Evolutionary conservation across 208 protist genomes (phyloP).

Genomic region (Crithidia expoeki): DNA sequence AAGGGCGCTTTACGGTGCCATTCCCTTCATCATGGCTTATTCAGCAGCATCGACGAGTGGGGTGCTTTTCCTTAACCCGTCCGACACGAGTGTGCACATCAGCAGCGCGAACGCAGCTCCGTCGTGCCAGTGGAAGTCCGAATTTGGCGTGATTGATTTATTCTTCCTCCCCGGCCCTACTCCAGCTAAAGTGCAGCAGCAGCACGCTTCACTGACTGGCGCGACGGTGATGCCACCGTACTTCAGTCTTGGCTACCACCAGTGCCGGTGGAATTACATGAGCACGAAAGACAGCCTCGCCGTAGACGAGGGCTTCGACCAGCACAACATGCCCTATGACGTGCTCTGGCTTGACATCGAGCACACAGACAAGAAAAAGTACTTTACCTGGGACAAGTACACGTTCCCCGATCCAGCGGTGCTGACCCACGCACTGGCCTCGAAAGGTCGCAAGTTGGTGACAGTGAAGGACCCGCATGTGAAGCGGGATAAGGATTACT

Average conservation of each 20-base stretch:
- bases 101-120: slow-evolving; percentile 32
- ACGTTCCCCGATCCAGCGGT: slow-evolving; percentile 94
- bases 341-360: slow-evolving; percentile 99
- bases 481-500: slow-evolving; percentile 88
- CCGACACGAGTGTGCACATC: slow-evolving; percentile 75
- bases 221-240: slow-evolving; percentile 94
- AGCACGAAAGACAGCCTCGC: slow-evolving; percentile 91
- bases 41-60: slow-evolving; percentile 58
- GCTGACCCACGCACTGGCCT: slow-evolving; percentile 89
- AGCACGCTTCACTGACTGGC: slow-evolving; percentile 95
- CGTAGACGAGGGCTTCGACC: slow-evolving; percentile 94
- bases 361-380: slow-evolving; percentile 98
- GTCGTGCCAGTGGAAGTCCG: slow-evolving; percentile 89
- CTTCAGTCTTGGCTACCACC: slow-evolving; percentile 98
- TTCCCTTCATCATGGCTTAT: slow-evolving; percentile 96
- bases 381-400: slow-evolving; percentile 98
- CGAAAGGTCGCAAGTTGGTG: slow-evolving; percentile 95
- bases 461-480: slow-evolving; percentile 99
- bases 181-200: slow-evolving; percentile 83
- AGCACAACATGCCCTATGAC: slow-evolving; percentile 97
- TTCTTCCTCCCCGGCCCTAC: slow-evolving; percentile 96
- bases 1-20: slow-evolving; percentile 95
- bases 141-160: slow-evolving; percentile 95
- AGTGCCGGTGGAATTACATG: slow-evolving; percentile 98
- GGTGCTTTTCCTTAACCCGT: slow-evolving; percentile 96